Base-by-base conservation (phyloP, 805 yeast species). In the Lipomyces starkeyi region DNA sequence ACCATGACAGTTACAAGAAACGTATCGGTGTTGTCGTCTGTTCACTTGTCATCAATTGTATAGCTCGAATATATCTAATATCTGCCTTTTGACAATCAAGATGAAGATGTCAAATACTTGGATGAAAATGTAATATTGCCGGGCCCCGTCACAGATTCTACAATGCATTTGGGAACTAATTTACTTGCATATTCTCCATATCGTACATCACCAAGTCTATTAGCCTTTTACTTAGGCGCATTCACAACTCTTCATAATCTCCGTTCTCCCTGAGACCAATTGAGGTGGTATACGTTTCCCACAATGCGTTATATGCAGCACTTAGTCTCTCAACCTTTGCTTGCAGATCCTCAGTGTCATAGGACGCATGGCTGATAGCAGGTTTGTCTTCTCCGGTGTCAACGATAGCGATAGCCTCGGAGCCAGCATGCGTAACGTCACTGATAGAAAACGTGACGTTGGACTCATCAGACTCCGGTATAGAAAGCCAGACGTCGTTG, bases 301-400 rank as follows among this genome's bases (percentile, higher is more conserved):
- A 74, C 25, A 74, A 69, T 27, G 74, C 72, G 32, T 74, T 72
- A 59, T 74, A 74, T 20, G 69, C 67, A 5, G 49, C 49, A 58
- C 68, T 55, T 6, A 74, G 66, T 37, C 67, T 56, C 20, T 58
- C 60, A 56, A 73, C 72, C 61, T 68, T 64, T 35, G 49, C 35
- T 55, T 72, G 53, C n/a, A 74, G 40, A 13, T 34, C 47, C n/a
- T 60, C 59, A 13, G 20, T 13, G 27, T 22, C 37, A 22, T 9
- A n/a, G 17, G 56, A 17, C 6, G 22, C 49, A 2, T 43, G 49
- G 14, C 5, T n/a, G 7, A n/a, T 43, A n/a, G 49, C 20, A 43
- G 22, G 22, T 43, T 4, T 43, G 9, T 5, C 29, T 29, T 25
- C 56, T 53, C 34, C 56, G 11, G 32, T 14, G 56, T 53, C 34